Conservation (phyloP, 208 protist genomes). For the Leishmania tarentolae region DNA sequence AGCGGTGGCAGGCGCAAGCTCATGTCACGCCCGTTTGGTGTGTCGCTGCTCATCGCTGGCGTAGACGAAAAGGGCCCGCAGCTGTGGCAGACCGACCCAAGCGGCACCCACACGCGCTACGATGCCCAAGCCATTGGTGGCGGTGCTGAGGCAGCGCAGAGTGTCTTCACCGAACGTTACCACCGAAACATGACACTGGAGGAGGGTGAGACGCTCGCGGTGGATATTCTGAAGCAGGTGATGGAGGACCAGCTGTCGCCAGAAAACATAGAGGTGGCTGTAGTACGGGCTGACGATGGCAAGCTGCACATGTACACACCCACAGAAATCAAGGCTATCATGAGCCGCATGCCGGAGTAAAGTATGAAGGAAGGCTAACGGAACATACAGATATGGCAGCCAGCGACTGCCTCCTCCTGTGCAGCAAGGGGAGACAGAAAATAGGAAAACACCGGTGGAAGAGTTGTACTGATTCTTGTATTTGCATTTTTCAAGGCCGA, state of each 20-base stretch:
- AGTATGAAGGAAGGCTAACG: neutral
- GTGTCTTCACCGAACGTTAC: constrained; percentile 97
- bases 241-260: constrained; percentile 99
- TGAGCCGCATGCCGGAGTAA: constrained; percentile 69
- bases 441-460: neutral
- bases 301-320: constrained; percentile 92
- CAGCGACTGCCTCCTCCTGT: neutral
- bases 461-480: neutral
- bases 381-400: neutral
- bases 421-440: neutral
- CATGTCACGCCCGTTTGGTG: constrained; percentile 98
- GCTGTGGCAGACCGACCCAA: constrained; percentile 98
- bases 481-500: neutral
- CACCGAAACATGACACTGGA: constrained; percentile 96
- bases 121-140: constrained; percentile 99
- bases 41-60: constrained; percentile 98
- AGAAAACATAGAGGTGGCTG: constrained; percentile 97
- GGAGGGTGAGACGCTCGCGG: constrained; percentile 96
- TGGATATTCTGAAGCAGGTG: constrained; percentile 98
- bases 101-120: constrained; percentile 96
- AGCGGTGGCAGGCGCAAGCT: constrained; percentile 84
- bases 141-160: constrained; percentile 98
- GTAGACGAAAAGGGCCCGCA: constrained; percentile 97
- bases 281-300: constrained; percentile 73
- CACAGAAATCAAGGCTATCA: constrained; percentile 90